Percentiles rank a stretch among this genome's conserved stretches.
These are phyloP conservation scores for Trichoderma afroharzianum DNA, from an alignment of 2,329 filamentous ascomycete genomes.

Conservation along the genomic window DNA sequence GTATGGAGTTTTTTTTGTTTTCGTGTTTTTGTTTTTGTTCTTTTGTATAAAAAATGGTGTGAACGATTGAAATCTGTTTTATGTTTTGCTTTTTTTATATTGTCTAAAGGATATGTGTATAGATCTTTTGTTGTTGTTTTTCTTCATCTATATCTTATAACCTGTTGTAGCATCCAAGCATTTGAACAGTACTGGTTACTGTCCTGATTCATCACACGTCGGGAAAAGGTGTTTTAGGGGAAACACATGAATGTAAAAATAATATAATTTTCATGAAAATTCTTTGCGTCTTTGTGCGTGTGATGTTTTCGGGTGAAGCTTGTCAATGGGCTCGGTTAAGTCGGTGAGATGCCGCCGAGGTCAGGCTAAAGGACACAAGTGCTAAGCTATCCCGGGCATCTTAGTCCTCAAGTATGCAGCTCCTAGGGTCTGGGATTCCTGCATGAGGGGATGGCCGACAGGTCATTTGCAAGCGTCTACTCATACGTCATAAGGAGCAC, in stretches of 20 bases:
- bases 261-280: not conserved
- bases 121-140: not conserved
- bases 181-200: not conserved
- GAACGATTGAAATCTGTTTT: not conserved
- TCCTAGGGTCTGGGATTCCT: not conserved
- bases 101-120: not conserved
- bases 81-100: not conserved
- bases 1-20: not conserved
- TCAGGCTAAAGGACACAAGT: not conserved
- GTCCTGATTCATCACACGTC: not conserved
- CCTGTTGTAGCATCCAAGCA: not conserved
- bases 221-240: not conserved
- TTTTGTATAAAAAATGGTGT: constrained; percentile 4
- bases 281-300: not conserved
- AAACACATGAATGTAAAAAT: not conserved
- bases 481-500: not conserved
- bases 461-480: not conserved
- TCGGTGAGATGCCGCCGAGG: not conserved
- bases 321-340: not conserved
- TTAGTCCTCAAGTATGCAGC: not conserved
- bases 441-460: constrained; percentile 1
- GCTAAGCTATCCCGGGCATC: not conserved
- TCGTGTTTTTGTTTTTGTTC: not conserved
- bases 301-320: not conserved
- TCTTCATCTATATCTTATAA: not conserved